phyloP scores from a whole-genome alignment of 2,329 filamentous ascomycete genomes.

The Aspergillus quadrilineatus region DNA sequence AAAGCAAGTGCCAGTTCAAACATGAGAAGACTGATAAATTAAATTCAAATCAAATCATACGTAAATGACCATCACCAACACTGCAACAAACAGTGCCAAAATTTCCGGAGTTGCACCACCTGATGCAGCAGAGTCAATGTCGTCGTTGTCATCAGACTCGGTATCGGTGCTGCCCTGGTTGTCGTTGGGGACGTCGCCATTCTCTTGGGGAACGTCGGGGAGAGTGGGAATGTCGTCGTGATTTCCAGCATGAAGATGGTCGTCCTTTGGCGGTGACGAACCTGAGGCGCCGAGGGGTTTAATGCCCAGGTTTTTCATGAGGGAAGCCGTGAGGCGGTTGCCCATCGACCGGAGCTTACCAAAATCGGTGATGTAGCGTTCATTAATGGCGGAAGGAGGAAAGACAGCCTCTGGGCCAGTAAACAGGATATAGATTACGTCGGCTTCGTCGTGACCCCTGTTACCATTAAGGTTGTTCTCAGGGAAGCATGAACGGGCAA shows the following conservation, averaged over 20 bases:
- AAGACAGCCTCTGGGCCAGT: slow-evolving; percentile 28
- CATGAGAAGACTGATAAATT: neutral
- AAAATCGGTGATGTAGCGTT: slow-evolving; percentile 32
- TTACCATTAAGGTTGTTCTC: slow-evolving; percentile 29
- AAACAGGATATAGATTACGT: slow-evolving; percentile 36
- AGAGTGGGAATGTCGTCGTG: neutral
- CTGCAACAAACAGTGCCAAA: neutral
- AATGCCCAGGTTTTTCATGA: slow-evolving; percentile 25
- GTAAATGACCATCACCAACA: neutral
- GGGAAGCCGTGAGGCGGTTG: slow-evolving; percentile 24
- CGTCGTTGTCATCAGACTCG: neutral
- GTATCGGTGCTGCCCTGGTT: neutral
- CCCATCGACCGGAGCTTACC: slow-evolving; percentile 30
- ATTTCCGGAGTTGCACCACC: neutral
- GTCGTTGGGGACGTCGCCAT: neutral
- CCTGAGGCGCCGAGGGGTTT: neutral
- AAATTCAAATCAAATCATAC: neutral
- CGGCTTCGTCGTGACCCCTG: slow-evolving; percentile 24
- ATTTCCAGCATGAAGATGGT: neutral
- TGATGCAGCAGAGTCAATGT: neutral
- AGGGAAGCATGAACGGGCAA: slow-evolving; percentile 35
- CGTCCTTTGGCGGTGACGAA: neutral
- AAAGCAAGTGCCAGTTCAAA: neutral
- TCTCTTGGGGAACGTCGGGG: neutral
- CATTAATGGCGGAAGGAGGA: slow-evolving; percentile 25